These are phyloP conservation scores for Ambrosia artemisiifolia DNA, from an alignment of 129 eudicot genomes.

Conservation along the genomic window DNA sequence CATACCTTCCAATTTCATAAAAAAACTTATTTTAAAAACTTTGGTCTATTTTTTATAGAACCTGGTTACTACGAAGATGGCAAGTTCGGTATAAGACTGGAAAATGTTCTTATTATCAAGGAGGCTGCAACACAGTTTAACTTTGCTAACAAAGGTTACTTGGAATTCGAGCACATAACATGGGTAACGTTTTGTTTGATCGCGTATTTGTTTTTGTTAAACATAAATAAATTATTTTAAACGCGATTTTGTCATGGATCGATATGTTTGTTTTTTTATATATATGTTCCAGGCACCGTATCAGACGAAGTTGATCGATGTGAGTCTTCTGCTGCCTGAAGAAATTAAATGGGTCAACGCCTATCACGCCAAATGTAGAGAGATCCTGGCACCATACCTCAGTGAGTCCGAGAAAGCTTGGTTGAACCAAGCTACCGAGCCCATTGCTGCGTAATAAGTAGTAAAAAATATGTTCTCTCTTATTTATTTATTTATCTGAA, in stretches of 20 bases:
- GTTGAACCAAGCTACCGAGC: conserved; percentile 84
- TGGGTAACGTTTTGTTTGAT: conserved; percentile 57
- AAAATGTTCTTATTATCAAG: conserved; percentile 87
- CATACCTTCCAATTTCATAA: neutral
- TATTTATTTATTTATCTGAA: neutral
- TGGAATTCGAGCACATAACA: conserved; percentile 87
- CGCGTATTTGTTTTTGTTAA: neutral
- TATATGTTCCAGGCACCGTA: conserved; percentile 70
- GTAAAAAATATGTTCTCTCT: neutral
- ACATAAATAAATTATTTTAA: neutral
- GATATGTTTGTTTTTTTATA: neutral
- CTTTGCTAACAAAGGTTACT: conserved; percentile 82
- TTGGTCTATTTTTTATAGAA: conserved; percentile 35
- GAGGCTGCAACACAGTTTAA: conserved; percentile 80
- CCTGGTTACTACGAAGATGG: conserved; percentile 99
- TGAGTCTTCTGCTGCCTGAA: conserved; percentile 61
- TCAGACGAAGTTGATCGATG: conserved; percentile 75
- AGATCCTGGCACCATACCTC: conserved; percentile 66
- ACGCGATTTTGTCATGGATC: neutral
- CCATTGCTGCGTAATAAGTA: conserved; percentile 41
- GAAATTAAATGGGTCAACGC: conserved; percentile 80
- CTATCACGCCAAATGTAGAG: conserved; percentile 73
- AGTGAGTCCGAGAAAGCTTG: conserved; percentile 63
- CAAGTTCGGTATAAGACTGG: conserved; percentile 86
- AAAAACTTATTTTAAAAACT: neutral